Conservation (phyloP, 148 eudicot species). For the Chenopodium suecicum region DNA sequence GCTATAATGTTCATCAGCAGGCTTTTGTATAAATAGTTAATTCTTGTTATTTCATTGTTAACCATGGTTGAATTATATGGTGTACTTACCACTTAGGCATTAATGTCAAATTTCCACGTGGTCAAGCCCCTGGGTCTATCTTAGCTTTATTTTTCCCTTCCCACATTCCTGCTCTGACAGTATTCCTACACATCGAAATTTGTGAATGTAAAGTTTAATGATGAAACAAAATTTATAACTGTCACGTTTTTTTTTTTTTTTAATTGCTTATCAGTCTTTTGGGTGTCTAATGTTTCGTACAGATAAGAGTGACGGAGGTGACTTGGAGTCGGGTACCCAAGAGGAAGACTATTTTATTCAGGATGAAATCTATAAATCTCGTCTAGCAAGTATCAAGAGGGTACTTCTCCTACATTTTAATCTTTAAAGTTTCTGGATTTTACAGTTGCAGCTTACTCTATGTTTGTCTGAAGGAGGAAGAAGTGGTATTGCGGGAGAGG, state of each 20-base stretch:
- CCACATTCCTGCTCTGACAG: neutral
- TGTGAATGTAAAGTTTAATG: neutral
- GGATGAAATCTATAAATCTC: conserved; percentile 92
- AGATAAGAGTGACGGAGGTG: conserved; percentile 78
- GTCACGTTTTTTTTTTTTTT: neutral
- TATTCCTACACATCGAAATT: neutral
- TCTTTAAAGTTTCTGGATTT: neutral
- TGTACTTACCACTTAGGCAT: no score
- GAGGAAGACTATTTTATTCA: conserved; percentile 81
- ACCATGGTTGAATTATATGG: neutral
- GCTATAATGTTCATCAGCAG: neutral
- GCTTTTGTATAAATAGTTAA: neutral
- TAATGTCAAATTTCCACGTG: no score
- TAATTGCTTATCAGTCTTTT: conserved; percentile 11
- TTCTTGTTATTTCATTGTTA: neutral
- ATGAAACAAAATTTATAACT: neutral
- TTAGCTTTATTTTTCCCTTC: neutral
- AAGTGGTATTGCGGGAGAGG: conserved; percentile 71
- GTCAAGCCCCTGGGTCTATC: neutral
- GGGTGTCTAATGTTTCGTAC: conserved; percentile 24
- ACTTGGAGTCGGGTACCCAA: conserved; percentile 53
- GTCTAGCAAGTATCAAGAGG: conserved; percentile 90
- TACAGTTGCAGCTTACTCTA: conserved; percentile 17
- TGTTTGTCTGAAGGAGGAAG: conserved; percentile 72
- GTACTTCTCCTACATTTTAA: conserved; percentile 41